Evolutionary conservation across 2,329 filamentous ascomycete species (phyloP).

Genomic region (Fusarium buxicola): DNA sequence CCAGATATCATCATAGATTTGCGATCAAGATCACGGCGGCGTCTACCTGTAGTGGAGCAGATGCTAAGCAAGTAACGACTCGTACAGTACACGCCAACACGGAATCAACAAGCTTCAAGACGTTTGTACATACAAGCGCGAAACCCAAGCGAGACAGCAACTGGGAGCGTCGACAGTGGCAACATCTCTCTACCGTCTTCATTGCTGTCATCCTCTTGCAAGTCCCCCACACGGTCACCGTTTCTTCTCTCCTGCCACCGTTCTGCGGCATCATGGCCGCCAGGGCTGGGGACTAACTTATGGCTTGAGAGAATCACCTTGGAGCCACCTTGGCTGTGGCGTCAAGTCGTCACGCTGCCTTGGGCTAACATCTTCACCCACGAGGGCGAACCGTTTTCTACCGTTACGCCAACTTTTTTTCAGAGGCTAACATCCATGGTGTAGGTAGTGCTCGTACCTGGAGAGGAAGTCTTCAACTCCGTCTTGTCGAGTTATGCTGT

Average conservation of each 20-base stretch:
- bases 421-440: not conserved
- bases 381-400: not conserved
- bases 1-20: not conserved
- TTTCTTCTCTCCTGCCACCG: conserved; percentile 20
- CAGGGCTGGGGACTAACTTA: conserved; percentile 15
- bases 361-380: not conserved
- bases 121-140: not conserved
- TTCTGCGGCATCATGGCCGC: conserved; percentile 10
- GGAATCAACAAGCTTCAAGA: conserved; percentile 3
- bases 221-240: conserved; percentile 17
- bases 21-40: conserved; percentile 14
- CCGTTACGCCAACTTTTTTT: not conserved
- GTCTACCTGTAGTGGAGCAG: too few relatives aligned
- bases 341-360: not conserved
- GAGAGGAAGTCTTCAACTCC: not conserved
- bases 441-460: not conserved
- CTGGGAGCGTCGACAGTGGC: not conserved
- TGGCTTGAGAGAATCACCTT: conserved; percentile 7
- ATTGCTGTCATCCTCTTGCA: not conserved
- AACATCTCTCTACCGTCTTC: not conserved
- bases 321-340: conserved; percentile 25
- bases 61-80: not conserved
- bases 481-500: not conserved
- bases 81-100: not conserved
- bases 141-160: not conserved